Evolutionary conservation across 1,284 basidiomycete genomes (phyloP).

Genomic region (Rhodofomes roseus): DNA sequence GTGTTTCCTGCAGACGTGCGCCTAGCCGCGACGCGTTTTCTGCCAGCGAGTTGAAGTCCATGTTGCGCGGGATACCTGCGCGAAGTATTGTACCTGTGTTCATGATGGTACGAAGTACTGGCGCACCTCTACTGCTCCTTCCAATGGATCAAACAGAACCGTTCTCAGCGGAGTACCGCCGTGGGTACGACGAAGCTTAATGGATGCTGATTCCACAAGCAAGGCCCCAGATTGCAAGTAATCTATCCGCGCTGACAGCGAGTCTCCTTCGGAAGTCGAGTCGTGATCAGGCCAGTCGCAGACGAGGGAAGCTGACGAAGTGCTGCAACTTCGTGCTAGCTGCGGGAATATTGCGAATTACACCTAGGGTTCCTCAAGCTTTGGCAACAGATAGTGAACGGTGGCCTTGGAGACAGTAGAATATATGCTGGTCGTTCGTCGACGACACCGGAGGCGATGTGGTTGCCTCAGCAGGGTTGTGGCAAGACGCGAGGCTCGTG

Average conservation of each 20-base stretch:
- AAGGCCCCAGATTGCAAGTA: neutral
- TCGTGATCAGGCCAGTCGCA: neutral
- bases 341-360: too few relatives aligned
- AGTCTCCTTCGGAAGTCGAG: too few relatives aligned
- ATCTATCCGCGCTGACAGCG: neutral
- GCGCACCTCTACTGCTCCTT: neutral
- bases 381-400: too few relatives aligned
- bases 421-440: neutral
- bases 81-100: neutral
- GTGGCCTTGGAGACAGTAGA: too few relatives aligned
- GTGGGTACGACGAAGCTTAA: neutral
- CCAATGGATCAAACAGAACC: neutral
- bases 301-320: neutral
- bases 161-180: neutral
- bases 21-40: constrained; percentile 80
- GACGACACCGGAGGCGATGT: neutral
- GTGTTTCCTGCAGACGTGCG: constrained; percentile 73
- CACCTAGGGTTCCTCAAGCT: too few relatives aligned
- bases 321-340: neutral
- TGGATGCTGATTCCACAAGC: neutral
- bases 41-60: constrained; percentile 66
- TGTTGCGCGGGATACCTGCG: neutral
- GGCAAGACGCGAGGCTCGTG: too few relatives aligned
- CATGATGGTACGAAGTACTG: neutral
- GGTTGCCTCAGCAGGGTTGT: too few relatives aligned